phyloP scores from a whole-genome alignment of 441 rosid genomes.

The Flueggea neowawraea region DNA sequence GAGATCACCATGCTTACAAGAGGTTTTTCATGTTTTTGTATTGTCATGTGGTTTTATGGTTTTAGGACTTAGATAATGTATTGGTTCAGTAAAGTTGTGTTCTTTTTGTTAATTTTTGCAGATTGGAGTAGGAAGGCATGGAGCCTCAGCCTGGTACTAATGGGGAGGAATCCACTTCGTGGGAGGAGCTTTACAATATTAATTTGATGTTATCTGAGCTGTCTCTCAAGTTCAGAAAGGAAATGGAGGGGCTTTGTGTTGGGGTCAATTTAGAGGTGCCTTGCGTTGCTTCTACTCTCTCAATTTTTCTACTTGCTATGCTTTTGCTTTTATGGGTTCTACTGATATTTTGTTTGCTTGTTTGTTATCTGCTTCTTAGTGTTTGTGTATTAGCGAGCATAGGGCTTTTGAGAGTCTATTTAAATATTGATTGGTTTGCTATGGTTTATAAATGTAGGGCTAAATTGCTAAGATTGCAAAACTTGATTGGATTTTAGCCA shows the following conservation, averaged over 20 bases:
- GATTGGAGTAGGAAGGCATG: constrained; percentile 28
- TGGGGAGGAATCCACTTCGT: constrained; percentile 67
- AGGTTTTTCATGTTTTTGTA: too few relatives aligned
- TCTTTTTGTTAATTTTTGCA: not conserved
- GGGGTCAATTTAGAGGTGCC: constrained; percentile 88
- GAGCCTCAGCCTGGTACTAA: constrained; percentile 29
- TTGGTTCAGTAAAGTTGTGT: not conserved
- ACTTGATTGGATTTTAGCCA: too few relatives aligned
- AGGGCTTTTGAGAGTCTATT: too few relatives aligned
- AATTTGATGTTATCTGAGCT: constrained; percentile 68
- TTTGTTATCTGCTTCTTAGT: too few relatives aligned
- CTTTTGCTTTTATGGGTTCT: not conserved
- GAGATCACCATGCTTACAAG: too few relatives aligned
- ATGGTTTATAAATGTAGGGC: too few relatives aligned
- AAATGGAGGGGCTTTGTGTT: constrained; percentile 77
- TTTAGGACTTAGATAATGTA: too few relatives aligned
- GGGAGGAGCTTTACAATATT: constrained; percentile 82
- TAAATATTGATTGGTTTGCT: too few relatives aligned
- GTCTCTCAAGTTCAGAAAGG: constrained; percentile 82
- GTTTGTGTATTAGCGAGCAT: too few relatives aligned
- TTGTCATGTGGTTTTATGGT: too few relatives aligned
- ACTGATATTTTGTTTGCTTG: too few relatives aligned
- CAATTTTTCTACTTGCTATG: not conserved
- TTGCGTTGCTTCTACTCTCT: not conserved
- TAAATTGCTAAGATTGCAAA: too few relatives aligned